These are phyloP conservation scores for Prunus fruticosa DNA, from an alignment of 306 rosid species.

Conservation along the genomic window DNA sequence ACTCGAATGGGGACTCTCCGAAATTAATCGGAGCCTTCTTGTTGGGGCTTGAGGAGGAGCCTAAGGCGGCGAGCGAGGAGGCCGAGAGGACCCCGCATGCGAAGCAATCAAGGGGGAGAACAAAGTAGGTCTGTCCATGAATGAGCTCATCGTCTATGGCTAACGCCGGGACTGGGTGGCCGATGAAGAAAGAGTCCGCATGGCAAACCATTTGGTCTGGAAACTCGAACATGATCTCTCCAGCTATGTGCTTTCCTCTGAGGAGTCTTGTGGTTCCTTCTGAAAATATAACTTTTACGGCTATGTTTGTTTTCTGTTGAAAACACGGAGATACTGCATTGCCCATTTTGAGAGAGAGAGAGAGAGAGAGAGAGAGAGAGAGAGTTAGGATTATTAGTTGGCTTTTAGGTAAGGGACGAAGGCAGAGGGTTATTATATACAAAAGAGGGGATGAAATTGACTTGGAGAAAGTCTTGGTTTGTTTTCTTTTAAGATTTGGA, in stretches of 20 bases:
- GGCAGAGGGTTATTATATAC: conserved; percentile 18
- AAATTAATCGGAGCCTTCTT: conserved; percentile 45
- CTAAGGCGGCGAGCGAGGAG: conserved; percentile 50
- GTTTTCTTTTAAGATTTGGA: conserved; percentile 20
- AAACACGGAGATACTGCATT: conserved; percentile 53
- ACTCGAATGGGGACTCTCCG: conserved; percentile 70
- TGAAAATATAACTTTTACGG: conserved; percentile 51
- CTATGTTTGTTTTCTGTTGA: conserved; percentile 1
- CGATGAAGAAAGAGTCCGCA: conserved; percentile 83
- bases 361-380: neutral
- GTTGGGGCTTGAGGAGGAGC: conserved; percentile 22
- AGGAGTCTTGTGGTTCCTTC: conserved; percentile 51
- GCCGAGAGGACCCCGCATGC: conserved; percentile 43
- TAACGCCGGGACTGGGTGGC: conserved; percentile 61
- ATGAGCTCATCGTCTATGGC: conserved; percentile 62
- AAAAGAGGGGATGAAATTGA: conserved; percentile 36
- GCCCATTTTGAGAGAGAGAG: conserved; percentile 41
- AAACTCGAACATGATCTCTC: conserved; percentile 83
- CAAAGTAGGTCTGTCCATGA: conserved; percentile 74
- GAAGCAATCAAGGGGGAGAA: conserved; percentile 73
- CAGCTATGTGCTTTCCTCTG: conserved; percentile 50
- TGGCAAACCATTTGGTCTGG: conserved; percentile 84
- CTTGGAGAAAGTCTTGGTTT: conserved; percentile 38
- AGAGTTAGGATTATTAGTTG: neutral
- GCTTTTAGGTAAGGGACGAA: neutral